Conservation (phyloP, 352 stramenopile species). For the Pythium aphanidermatum region DNA sequence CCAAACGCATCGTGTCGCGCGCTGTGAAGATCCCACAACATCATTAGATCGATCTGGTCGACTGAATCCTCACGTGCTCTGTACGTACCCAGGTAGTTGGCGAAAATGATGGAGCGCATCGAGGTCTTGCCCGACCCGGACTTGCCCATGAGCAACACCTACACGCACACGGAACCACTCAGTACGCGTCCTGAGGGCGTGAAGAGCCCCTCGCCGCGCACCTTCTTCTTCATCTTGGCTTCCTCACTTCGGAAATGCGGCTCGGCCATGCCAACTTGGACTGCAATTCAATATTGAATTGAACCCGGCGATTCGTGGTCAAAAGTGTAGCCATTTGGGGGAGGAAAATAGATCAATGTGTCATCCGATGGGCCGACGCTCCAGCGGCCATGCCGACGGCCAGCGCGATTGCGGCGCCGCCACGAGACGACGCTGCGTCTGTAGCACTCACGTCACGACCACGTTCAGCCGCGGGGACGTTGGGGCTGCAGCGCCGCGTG, state of each 20-base stretch:
- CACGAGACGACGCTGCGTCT: background rate
- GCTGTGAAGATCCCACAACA: constrained; percentile 31
- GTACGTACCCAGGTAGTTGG: constrained; percentile 95
- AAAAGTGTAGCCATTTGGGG: constrained; percentile 1
- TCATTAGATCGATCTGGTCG: no score
- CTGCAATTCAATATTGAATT: constrained; percentile 5
- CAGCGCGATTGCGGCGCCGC: background rate
- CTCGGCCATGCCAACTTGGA: background rate
- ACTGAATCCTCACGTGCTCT: no score
- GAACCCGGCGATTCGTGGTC: no score
- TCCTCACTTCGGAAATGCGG: no score
- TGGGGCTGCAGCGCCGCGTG: constrained; percentile 10
- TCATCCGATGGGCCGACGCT: background rate
- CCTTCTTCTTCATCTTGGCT: constrained; percentile 27
- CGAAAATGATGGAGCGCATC: constrained; percentile 99
- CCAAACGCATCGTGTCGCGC: constrained; percentile 96
- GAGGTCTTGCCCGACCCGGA: constrained; percentile 97
- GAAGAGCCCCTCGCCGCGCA: background rate
- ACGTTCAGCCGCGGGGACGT: background rate
- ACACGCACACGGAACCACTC: background rate
- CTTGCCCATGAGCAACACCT: constrained; percentile 96
- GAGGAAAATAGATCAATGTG: background rate
- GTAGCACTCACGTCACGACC: constrained; percentile 13
- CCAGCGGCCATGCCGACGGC: constrained; percentile 8
- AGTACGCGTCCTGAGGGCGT: background rate